Conservation (phyloP, 2,329 filamentous ascomycete species). For the Colletotrichum phormii region DNA sequence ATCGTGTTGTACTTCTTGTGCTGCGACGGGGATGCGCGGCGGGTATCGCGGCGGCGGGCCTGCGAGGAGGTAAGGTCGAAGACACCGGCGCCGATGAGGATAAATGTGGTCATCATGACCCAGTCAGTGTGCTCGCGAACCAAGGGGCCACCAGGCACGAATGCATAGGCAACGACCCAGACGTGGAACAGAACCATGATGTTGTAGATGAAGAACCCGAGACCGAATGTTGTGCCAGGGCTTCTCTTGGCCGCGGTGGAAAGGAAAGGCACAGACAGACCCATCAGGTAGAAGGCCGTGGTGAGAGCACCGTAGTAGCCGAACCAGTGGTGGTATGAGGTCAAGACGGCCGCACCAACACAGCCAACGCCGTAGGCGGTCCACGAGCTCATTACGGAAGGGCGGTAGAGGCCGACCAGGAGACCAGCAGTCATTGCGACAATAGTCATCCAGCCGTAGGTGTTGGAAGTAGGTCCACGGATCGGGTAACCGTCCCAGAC, state of each 20-base stretch:
- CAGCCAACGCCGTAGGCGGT: constrained; percentile 82
- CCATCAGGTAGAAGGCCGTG: constrained; percentile 84
- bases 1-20: constrained; percentile 65
- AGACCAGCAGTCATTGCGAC: constrained; percentile 88
- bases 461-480: constrained; percentile 85
- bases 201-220: constrained; percentile 93
- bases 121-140: constrained; percentile 96
- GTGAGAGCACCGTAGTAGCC: constrained; percentile 88
- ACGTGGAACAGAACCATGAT: constrained; percentile 96
- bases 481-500: constrained; percentile 97
- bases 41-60: constrained; percentile 52
- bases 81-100: constrained; percentile 85
- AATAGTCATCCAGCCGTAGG: constrained; percentile 90
- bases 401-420: constrained; percentile 78
- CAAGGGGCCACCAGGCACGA: constrained; percentile 92
- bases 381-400: constrained; percentile 81
- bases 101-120: constrained; percentile 90
- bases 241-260: constrained; percentile 80
- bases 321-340: constrained; percentile 82
- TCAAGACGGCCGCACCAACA: constrained; percentile 82
- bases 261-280: constrained; percentile 80
- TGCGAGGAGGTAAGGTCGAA: constrained; percentile 74
- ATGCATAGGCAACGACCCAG: constrained; percentile 98
- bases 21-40: constrained; percentile 50
- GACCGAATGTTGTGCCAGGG: constrained; percentile 84